Percentiles rank a stretch among this genome's conserved stretches.
Conservation (phyloP, 345 rosid species). For the Salix suchowensis region DNA sequence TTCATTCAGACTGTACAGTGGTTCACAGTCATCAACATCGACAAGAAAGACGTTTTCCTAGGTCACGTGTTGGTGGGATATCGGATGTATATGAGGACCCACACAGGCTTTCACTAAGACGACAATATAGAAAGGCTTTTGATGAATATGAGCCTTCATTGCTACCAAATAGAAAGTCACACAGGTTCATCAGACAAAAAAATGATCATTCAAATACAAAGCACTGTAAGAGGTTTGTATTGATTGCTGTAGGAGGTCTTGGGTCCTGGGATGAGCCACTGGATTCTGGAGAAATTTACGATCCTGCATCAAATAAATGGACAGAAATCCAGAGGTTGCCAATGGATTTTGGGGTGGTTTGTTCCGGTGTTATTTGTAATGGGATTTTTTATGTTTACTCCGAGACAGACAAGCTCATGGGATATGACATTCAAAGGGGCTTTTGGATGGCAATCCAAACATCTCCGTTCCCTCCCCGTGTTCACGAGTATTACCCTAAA, state of each 20-base stretch:
- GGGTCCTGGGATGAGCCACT: conserved; percentile 84
- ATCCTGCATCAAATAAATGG: conserved; percentile 79
- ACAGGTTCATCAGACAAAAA: conserved; percentile 52
- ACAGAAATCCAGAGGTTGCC: conserved; percentile 78
- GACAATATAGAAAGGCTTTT: conserved; percentile 50
- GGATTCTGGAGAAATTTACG: conserved; percentile 94
- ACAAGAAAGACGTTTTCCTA: conserved; percentile 63
- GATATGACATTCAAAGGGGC: conserved; percentile 85
- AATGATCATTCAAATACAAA: conserved; percentile 40
- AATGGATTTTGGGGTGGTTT: conserved; percentile 61
- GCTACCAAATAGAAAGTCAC: conserved; percentile 40
- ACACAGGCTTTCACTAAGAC: conserved; percentile 78
- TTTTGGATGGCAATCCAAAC: conserved; percentile 84
- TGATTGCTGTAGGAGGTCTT: conserved; percentile 75
- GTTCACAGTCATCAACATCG: conserved; percentile 51
- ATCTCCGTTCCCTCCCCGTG: conserved; percentile 80
- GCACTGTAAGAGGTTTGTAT: conserved; percentile 51
- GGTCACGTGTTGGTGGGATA: conserved; percentile 63
- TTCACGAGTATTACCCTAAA: conserved; percentile 85
- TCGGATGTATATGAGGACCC: conserved; percentile 97
- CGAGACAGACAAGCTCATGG: conserved; percentile 80
- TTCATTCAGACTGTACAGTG: conserved; percentile 47
- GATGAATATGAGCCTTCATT: conserved; percentile 47
- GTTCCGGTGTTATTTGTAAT: conserved; percentile 74
- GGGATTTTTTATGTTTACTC: conserved; percentile 87